A percentile compares a stretch with the other conserved stretches of the same genome.
These are phyloP conservation scores for Avicennia marina DNA, from an alignment of 257 asterid species.

Conservation along the genomic window DNA sequence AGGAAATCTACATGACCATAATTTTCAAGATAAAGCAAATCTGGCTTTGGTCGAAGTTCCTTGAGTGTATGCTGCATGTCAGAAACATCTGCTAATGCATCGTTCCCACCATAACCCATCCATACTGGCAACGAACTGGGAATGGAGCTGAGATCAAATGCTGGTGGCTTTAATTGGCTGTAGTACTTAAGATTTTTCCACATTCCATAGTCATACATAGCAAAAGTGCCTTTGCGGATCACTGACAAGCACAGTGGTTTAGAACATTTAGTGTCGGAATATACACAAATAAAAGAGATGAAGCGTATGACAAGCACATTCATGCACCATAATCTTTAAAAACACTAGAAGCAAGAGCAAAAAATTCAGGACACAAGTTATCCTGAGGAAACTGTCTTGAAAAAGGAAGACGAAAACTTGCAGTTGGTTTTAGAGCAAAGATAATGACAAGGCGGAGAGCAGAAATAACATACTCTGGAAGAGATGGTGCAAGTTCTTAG, in stretches of 20 bases:
- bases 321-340: too few species aligned
- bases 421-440: not conserved
- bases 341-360: too few species aligned
- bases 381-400: too few species aligned
- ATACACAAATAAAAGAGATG: too few species aligned
- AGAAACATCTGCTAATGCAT: conserved; percentile 71
- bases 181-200: conserved; percentile 64
- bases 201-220: conserved; percentile 76
- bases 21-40: conserved; percentile 71
- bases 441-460: conserved; percentile 10
- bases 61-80: conserved; percentile 69
- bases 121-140: conserved; percentile 79
- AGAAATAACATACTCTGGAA: conserved; percentile 70
- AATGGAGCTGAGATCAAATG: conserved; percentile 58
- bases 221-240: conserved; percentile 86
- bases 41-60: conserved; percentile 56
- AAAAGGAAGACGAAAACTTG: not conserved
- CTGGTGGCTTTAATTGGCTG: conserved; percentile 65
- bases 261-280: not conserved
- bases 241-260: conserved; percentile 41
- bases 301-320: too few species aligned
- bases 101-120: conserved; percentile 93
- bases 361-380: not conserved
- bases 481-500: conserved; percentile 84
- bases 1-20: conserved; percentile 94